Base-by-base conservation (phyloP, 164 flowering plant genomes). In the Umbilicus rupestris region DNA sequence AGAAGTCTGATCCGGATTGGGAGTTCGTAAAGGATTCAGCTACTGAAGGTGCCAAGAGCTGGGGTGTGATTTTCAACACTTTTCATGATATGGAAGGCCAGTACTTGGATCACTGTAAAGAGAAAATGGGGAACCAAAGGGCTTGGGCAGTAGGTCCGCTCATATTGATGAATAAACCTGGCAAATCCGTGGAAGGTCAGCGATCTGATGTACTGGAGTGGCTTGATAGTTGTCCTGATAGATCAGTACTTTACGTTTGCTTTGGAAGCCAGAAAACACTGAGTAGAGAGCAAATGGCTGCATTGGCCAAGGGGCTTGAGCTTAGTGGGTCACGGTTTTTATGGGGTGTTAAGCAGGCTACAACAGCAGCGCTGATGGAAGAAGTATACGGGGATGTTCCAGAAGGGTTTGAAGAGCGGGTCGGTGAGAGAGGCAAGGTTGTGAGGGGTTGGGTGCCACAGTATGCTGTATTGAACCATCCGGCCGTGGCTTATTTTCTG, bases 121-220 rank as follows among this genome's bases (percentile, higher is more conserved):
- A 49, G 14, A 57, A 63, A 2, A 15, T 73, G 33, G 83, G 83
- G 1, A 80, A 83, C 29, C 66, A 74, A 2, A 64, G 81, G 45
- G 80, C 82, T 10, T 85, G 81, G 80, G 74, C 82, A 3, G 81
- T 87, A 0, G 89, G 90, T 3, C 88, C 89, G 1, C 1, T 83
- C 0, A 31, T 65, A 45, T 76, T 74, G 0, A 41, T 63, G 0
- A 49, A 39, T 1, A 57, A 44, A 17, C 24, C 50, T 15, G 69
- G 19, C 0, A 5, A 7, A 0, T 1, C 30, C 3, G 68, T 28
- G 16, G 49, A 45, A 24, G 15, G 3, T 0, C 58, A 50, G 2
- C 59, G 82, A n/a, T 46, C 39, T 17, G 77, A 78, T 12, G n/a
- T 86, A 8, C 3, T 64, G n/a, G 11, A 80, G 1, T 86, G 88